Evolutionary conservation across 2,329 filamentous ascomycete species (phyloP), one percentile per base, ranked within the genome.

Genomic region (Botrytis deweyae): DNA sequence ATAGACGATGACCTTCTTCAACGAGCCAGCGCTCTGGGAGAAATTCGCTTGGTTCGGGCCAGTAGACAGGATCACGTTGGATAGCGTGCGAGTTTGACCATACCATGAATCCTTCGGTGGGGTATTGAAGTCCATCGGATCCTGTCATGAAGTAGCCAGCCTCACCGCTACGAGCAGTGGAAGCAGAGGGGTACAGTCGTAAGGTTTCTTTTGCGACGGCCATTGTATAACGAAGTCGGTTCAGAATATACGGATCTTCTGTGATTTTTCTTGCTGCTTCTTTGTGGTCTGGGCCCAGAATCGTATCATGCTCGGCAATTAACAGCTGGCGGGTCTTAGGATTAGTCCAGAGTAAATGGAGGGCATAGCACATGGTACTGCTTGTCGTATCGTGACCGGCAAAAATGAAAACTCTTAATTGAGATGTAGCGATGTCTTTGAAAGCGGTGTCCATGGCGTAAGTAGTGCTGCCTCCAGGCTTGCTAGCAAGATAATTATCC

Each of bases 181-280:
- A 33, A 16, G 55, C 42, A 12, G 76, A 67, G 25, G 76, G 72
- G 29, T 67, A 76, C 2, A 77, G 9, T n/a, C 76, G 65, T 2
- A 77, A 63, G 1, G 73, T 74, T 61, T 78, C 76, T 40, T 76
- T 75, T 61, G 77, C 63, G 12, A 77, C 55, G 6, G 76, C 76
- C 10, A 58, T 70, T 4, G 76, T 78, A 8, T 69, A 76, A 42
- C 61, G 69, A 4, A 77, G 40, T 22, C 67, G 14, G 42, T 78
- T 75, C 18, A 74, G 42, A 18, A 76, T n/a, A 9, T 40, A 18
- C 4, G 76, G 75, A n/a, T 74, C 36, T 7, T 74, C 63, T 22
- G 42, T 29, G 1, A 78, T 55, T 10, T 61, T 25, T 16, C 62
- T 42, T 20, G 61, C 25, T 1, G 74, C 63, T 38, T 70, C 59